Percentiles rank a stretch among this genome's conserved stretches.
These are phyloP conservation scores for Saccharomycopsis crataegensis DNA, from an alignment of 1,139 yeast species.

Conservation along the genomic window DNA sequence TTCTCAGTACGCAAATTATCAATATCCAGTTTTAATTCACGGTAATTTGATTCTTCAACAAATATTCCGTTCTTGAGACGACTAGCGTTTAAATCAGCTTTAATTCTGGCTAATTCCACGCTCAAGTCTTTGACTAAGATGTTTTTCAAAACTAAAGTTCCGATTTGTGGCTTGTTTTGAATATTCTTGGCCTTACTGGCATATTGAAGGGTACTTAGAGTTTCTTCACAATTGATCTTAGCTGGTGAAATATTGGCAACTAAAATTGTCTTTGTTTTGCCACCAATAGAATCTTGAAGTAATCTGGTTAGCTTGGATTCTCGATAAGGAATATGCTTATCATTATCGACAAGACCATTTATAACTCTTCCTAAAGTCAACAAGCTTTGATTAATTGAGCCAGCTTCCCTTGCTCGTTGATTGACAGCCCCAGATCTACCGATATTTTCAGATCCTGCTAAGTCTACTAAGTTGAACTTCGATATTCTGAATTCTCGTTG, in stretches of 20 bases:
- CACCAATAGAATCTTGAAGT: constrained; percentile 60
- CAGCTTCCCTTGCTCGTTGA: constrained; percentile 61
- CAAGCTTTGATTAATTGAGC: constrained; percentile 59
- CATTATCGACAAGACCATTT: constrained; percentile 40
- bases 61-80: constrained; percentile 56
- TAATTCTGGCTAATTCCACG: constrained; percentile 46
- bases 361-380: constrained; percentile 60
- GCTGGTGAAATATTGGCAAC: constrained; percentile 68
- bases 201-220: constrained; percentile 56
- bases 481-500: constrained; percentile 37
- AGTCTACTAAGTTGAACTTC: constrained; percentile 68
- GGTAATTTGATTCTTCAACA: constrained; percentile 52
- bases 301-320: constrained; percentile 59
- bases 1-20: constrained; percentile 40
- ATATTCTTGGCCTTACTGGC: constrained; percentile 61
- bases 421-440: constrained; percentile 51
- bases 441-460: constrained; percentile 73
- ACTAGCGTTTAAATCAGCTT: constrained; percentile 53
- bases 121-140: constrained; percentile 50
- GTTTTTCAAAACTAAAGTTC: constrained; percentile 41
- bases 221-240: constrained; percentile 51
- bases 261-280: constrained; percentile 56
- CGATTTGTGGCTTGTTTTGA: constrained; percentile 52
- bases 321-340: constrained; percentile 50
- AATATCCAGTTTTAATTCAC: constrained; percentile 38